Percentiles rank a stretch among this genome's conserved stretches.
These are phyloP conservation scores for Pluteus cervinus DNA, from an alignment of 768 basidiomycete species.

Conservation along the genomic window DNA sequence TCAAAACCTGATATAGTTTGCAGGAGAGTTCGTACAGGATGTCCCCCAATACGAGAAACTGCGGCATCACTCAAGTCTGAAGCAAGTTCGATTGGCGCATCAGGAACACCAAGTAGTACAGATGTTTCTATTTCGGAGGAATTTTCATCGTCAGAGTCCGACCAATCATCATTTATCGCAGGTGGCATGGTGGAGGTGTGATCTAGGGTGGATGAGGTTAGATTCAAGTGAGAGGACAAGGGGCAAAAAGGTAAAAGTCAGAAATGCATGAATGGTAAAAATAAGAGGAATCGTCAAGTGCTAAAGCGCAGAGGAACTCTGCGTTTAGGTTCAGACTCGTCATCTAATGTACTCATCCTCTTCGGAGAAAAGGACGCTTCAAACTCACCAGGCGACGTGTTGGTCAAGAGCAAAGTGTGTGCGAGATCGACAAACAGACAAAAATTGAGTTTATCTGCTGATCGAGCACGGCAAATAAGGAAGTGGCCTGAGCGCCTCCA, in stretches of 20 bases:
- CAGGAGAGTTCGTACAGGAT: constrained; percentile 73
- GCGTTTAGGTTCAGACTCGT: constrained; percentile 73
- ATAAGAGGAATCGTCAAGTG: constrained; percentile 59
- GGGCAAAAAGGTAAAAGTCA: constrained; percentile 39
- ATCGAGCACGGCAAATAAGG: too few relatives aligned
- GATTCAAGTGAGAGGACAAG: constrained; percentile 12
- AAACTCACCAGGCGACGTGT: constrained; percentile 9
- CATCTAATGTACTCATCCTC: constrained; percentile 39
- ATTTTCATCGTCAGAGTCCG: constrained; percentile 72
- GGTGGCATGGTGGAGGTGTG: constrained; percentile 30
- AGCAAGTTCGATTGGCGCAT: constrained; percentile 55
- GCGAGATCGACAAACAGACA: too few relatives aligned
- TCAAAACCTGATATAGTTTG: constrained; percentile 42
- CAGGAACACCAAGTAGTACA: constrained; percentile 76
- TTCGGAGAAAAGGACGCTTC: neutral
- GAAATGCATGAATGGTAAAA: constrained; percentile 92
- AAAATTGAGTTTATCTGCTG: too few relatives aligned
- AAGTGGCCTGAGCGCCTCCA: too few relatives aligned
- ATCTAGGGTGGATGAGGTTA: constrained; percentile 14
- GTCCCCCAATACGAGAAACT: constrained; percentile 86
- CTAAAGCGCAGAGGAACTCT: constrained; percentile 54
- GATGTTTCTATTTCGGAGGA: constrained; percentile 56
- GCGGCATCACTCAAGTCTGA: constrained; percentile 67
- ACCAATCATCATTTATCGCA: constrained; percentile 57
- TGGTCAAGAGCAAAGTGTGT: constrained; percentile 7